Evolutionary conservation across 129 eudicot genomes (phyloP).

Genomic region (Pseudognaphalium luteoalbum): DNA sequence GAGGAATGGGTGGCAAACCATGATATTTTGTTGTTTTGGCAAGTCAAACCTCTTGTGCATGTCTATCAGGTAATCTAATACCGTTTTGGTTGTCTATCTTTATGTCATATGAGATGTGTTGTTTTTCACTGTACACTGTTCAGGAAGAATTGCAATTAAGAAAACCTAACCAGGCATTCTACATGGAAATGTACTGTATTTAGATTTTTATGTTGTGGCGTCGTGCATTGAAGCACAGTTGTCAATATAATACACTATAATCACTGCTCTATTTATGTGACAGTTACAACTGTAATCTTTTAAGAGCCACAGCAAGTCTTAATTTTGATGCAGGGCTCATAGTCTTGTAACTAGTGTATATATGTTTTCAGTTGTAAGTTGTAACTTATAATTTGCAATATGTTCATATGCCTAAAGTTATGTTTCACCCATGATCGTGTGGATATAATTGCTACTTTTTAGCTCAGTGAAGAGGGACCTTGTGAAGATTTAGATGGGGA

Average conservation of each 20-base stretch:
- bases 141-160: not conserved
- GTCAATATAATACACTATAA: not conserved
- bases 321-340: slow-evolving; percentile 12
- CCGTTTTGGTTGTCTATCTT: slow-evolving; percentile 8
- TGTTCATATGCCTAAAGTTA: slow-evolving; percentile 4
- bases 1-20: slow-evolving; percentile 84
- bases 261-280: slow-evolving; percentile 7
- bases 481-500: slow-evolving; percentile 88
- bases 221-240: not conserved
- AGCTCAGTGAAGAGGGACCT: slow-evolving; percentile 99
- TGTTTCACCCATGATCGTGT: slow-evolving; percentile 13
- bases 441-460: slow-evolving; percentile 26
- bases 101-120: not conserved
- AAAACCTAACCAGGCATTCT: not conserved
- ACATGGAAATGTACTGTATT: not conserved
- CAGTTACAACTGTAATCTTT: not conserved
- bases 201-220: not conserved
- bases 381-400: slow-evolving; percentile 1
- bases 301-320: not conserved
- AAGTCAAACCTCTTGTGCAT: slow-evolving; percentile 92
- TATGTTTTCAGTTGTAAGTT: slow-evolving; percentile 1
- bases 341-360: slow-evolving; percentile 11
- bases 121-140: not conserved
- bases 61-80: slow-evolving; percentile 74
- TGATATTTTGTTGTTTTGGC: slow-evolving; percentile 91